A percentile compares a stretch with the other conserved stretches of the same genome.
phyloP scores from a whole-genome alignment of 495 filamentous ascomycete species.

The Lasiosphaeriaceae sp. region DNA sequence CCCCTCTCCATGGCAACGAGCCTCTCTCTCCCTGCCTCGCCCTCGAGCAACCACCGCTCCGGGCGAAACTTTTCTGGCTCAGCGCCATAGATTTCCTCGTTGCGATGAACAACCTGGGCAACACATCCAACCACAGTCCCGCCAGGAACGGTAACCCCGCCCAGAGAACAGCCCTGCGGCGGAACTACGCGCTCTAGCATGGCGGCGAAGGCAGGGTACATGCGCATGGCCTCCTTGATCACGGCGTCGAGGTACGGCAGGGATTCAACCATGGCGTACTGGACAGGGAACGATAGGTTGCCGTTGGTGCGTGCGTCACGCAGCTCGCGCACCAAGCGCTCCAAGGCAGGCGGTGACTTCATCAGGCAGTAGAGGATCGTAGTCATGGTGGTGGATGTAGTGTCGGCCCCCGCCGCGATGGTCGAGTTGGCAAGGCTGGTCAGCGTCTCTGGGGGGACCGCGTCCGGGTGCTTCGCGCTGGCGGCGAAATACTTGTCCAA shows the following conservation, averaged over 20 bases:
- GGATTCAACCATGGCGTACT: constrained; percentile 15
- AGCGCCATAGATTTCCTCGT: constrained; percentile 47
- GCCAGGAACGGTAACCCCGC: constrained; percentile 47
- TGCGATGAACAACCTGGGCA: constrained; percentile 44
- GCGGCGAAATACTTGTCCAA: constrained; percentile 24
- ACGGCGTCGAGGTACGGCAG: constrained; percentile 58
- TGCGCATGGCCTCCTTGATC: constrained; percentile 56
- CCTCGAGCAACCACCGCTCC: constrained; percentile 49
- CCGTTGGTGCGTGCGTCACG: constrained; percentile 37
- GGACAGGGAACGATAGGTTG: constrained; percentile 21
- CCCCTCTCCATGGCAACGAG: constrained; percentile 43
- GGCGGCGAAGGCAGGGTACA: constrained; percentile 48
- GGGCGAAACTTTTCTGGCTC: constrained; percentile 52
- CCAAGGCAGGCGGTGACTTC: constrained; percentile 38
- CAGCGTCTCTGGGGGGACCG: constrained; percentile 30
- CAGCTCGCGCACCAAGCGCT: constrained; percentile 30
- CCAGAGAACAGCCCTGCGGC: constrained; percentile 44
- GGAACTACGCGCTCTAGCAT: constrained; percentile 55
- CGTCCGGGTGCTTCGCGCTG: constrained; percentile 20
- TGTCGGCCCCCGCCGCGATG: constrained; percentile 55
- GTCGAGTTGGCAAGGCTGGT: constrained; percentile 37
- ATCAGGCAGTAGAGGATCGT: constrained; percentile 50
- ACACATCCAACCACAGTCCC: constrained; percentile 32
- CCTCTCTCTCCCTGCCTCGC: constrained; percentile 10
- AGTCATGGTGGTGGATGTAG: constrained; percentile 50